phyloP scores from a whole-genome alignment of 176 grass and related monocot species.

The Thinopyrum elongatum region DNA sequence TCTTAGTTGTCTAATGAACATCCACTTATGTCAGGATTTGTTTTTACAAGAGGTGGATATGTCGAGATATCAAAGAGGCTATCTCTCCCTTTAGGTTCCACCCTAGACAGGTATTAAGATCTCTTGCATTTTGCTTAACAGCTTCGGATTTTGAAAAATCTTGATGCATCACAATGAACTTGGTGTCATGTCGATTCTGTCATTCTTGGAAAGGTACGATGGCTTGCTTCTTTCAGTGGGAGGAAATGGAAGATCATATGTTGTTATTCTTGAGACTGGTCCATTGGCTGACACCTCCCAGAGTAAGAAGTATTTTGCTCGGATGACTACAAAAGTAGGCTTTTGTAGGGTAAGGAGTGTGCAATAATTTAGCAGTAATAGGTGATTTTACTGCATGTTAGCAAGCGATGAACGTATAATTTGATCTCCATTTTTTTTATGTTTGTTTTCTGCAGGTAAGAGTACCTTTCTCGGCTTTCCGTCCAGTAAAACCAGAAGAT shows the following conservation, averaged over 20 bases:
- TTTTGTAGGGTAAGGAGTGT: conserved; percentile 86
- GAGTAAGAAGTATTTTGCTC: conserved; percentile 91
- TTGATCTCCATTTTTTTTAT: neutral
- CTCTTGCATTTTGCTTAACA: conserved; percentile 20
- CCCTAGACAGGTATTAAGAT: conserved; percentile 76
- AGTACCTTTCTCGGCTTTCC: conserved; percentile 97
- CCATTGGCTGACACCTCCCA: conserved; percentile 89
- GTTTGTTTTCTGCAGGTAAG: conserved; percentile 66
- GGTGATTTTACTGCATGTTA: conserved; percentile 10
- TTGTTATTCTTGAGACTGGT: conserved; percentile 95
- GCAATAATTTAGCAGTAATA: conserved; percentile 17
- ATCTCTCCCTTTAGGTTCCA: conserved; percentile 92
- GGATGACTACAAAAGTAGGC: conserved; percentile 94
- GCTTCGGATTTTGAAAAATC: conserved; percentile 11
- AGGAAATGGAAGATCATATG: conserved; percentile 94
- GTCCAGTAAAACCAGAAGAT: conserved; percentile 90
- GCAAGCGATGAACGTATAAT: neutral
- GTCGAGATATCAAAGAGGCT: conserved; percentile 89
- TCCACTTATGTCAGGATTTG: conserved; percentile 66
- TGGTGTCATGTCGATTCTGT: conserved; percentile 7
- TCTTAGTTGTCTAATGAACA: conserved; percentile 7
- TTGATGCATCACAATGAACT: conserved; percentile 16
- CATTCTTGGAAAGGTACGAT: conserved; percentile 63
- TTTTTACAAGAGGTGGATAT: conserved; percentile 92
- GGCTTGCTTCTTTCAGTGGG: conserved; percentile 91